phyloP scores from a whole-genome alignment of 495 filamentous ascomycete genomes.

The Immersiella caudata region DNA sequence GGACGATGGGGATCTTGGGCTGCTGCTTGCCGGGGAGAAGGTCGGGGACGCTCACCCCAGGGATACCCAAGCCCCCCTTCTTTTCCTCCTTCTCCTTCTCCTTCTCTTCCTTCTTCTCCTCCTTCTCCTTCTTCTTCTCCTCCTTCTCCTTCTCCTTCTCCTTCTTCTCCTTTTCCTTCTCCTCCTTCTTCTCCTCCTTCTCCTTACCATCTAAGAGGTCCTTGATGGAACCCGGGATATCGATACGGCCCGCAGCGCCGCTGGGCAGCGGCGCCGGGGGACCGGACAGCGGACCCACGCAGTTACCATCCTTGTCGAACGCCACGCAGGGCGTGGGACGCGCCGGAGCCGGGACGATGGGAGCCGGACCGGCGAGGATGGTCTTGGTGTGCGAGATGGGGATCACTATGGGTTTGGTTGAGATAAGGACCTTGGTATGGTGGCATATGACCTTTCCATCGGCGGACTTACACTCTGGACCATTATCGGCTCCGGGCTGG shows the following conservation, averaged over 20 bases:
- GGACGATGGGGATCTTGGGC: too few species aligned
- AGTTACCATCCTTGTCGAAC: too few species aligned
- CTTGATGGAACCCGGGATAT: neutral
- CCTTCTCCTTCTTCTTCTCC: constrained; percentile 10
- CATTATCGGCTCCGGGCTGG: neutral
- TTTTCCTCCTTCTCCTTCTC: constrained; percentile 9
- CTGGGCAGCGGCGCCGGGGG: constrained; percentile 2
- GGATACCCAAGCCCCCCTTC: neutral
- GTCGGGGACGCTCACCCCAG: too few species aligned
- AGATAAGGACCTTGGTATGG: neutral
- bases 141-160: constrained; percentile 8
- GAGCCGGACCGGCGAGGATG: neutral
- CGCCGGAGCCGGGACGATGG: neutral
- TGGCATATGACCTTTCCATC: constrained; percentile 1
- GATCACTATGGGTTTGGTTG: constrained; percentile 14
- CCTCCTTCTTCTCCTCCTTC: constrained; percentile 10
- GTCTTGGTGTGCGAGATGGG: constrained; percentile 20
- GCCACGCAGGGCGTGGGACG: too few species aligned
- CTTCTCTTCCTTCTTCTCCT: constrained; percentile 7
- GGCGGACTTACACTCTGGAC: constrained; percentile 2
- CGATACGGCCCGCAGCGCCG: too few species aligned
- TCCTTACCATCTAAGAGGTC: neutral
- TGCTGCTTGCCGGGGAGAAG: too few species aligned
- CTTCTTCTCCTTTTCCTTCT: constrained; percentile 14
- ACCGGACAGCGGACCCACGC: neutral